Evolutionary conservation across 306 rosid species (phyloP).

Genomic region (Malus sylvestris): DNA sequence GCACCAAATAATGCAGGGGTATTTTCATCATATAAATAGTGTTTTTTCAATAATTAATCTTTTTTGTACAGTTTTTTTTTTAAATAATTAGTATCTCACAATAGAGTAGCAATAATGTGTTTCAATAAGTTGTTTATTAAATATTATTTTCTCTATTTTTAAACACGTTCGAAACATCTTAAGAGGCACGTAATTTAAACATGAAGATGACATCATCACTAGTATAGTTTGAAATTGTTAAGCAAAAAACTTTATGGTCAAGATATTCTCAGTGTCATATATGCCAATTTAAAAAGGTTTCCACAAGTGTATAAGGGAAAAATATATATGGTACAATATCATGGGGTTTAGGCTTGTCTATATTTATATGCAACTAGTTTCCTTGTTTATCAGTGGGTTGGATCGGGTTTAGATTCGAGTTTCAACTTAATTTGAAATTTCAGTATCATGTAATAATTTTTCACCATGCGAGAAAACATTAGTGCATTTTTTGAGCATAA

Average conservation of each 20-base stretch:
- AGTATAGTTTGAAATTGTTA: constrained; percentile 2
- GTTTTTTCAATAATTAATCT: no score
- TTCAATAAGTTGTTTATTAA: no score
- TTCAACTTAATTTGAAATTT: no score
- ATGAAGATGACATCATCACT: constrained; percentile 36
- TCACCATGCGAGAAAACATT: no score
- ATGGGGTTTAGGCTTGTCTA: neutral
- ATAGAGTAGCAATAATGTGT: no score
- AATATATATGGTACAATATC: neutral
- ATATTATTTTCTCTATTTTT: no score
- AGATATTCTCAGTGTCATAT: neutral
- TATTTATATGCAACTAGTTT: neutral
- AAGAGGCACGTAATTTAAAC: neutral
- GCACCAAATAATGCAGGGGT: no score
- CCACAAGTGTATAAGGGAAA: neutral
- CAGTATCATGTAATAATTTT: no score
- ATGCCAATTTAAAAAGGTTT: neutral
- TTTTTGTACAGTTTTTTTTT: no score
- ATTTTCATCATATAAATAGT: no score
- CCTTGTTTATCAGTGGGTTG: neutral
- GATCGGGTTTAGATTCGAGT: neutral
- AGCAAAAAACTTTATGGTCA: neutral
- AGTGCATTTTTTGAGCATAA: neutral
- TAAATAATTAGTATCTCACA: no score
- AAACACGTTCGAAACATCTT: no score